Percentiles rank a stretch among this genome's conserved stretches.
Evolutionary conservation across 306 rosid species (phyloP).

Genomic region (Malus orientalis): DNA sequence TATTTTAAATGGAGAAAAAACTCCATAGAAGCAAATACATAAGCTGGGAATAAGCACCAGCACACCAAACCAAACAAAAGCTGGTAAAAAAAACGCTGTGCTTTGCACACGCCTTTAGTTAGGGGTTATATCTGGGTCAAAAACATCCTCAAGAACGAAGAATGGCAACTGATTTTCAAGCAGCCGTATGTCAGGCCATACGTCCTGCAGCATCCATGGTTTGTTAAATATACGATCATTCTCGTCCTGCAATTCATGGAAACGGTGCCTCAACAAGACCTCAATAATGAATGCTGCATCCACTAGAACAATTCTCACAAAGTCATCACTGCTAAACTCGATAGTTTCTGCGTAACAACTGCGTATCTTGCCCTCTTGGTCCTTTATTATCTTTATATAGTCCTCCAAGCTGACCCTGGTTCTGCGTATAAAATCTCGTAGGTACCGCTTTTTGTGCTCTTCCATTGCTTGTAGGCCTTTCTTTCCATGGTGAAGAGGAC

Average conservation of each 20-base stretch:
- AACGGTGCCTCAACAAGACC: constrained; percentile 5
- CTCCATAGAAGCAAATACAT: too few species aligned
- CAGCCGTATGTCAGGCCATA: constrained; percentile 15
- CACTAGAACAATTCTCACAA: constrained; percentile 16
- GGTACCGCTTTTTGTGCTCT: neutral
- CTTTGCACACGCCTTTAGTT: too few species aligned
- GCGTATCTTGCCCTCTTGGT: neutral
- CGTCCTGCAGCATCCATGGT: constrained; percentile 21
- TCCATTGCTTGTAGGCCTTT: neutral
- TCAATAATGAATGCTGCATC: constrained; percentile 21
- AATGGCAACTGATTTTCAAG: constrained; percentile 41
- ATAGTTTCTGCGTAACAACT: constrained; percentile 10
- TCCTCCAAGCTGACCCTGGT: neutral
- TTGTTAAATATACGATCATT: constrained; percentile 16
- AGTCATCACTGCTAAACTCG: constrained; percentile 1
- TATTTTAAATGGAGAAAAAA: too few species aligned
- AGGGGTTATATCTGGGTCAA: neutral
- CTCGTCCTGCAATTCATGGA: neutral
- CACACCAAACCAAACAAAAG: too few species aligned
- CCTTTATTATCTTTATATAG: neutral
- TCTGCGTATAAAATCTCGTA: neutral
- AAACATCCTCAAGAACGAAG: constrained; percentile 1
- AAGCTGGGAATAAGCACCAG: too few species aligned
- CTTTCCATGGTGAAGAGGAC: neutral
- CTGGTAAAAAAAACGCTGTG: too few species aligned